phyloP scores from a whole-genome alignment of 75 land plant species.

The Sequoia sempervirens region DNA sequence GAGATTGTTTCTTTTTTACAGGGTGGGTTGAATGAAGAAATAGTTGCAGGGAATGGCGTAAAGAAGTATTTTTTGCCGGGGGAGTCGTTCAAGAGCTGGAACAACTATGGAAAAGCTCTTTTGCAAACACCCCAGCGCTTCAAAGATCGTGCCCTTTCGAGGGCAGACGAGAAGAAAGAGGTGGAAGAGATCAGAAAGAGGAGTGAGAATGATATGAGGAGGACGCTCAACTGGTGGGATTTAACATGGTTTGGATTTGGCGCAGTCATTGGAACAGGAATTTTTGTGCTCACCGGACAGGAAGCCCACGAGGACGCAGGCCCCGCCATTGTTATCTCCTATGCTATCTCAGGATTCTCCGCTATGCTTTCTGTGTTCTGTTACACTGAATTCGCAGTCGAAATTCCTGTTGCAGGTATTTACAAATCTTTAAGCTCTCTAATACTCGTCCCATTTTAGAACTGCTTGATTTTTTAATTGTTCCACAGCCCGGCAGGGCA shows the following conservation, averaged over 20 bases:
- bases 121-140: slow-evolving; percentile 31
- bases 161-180: slow-evolving; percentile 53
- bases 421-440: no score
- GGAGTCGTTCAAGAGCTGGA: slow-evolving; percentile 64
- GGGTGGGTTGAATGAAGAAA: neutral
- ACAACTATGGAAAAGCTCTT: slow-evolving; percentile 48
- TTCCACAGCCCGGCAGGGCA: no score
- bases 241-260: slow-evolving; percentile 82
- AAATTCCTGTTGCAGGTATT: slow-evolving; percentile 80
- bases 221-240: slow-evolving; percentile 83
- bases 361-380: slow-evolving; percentile 93
- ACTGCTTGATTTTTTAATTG: no score
- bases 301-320: slow-evolving; percentile 64
- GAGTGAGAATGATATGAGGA: slow-evolving; percentile 55
- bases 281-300: slow-evolving; percentile 82
- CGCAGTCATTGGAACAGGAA: slow-evolving; percentile 76
- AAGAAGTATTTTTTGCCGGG: slow-evolving; percentile 57
- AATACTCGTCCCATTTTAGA: no score
- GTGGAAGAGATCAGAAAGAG: slow-evolving; percentile 18
- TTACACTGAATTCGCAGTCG: slow-evolving; percentile 88
- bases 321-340: slow-evolving; percentile 71
- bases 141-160: slow-evolving; percentile 40
- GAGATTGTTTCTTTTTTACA: neutral
- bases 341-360: slow-evolving; percentile 64
- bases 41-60: neutral